phyloP scores from a whole-genome alignment of 108 stramenopile species.

The Mediolabrus comicus region DNA sequence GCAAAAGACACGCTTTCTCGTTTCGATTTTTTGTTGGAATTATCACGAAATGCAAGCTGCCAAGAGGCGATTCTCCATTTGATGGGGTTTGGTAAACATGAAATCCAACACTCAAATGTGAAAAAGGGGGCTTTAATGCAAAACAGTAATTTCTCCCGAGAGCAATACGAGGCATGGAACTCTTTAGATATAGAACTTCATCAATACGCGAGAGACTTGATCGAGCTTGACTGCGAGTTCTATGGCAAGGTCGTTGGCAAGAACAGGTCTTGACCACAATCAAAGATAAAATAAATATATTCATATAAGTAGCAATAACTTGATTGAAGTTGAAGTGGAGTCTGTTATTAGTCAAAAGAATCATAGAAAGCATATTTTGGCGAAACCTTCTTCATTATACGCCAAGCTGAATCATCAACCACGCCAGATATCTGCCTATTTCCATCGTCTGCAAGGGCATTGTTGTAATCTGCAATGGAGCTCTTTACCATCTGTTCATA shows the following conservation, averaged over 20 bases:
- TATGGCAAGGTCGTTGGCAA: background rate
- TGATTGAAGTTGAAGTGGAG: background rate
- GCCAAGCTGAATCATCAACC: slow-evolving; percentile 27
- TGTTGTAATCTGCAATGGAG: background rate
- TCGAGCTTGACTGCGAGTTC: slow-evolving; percentile 10
- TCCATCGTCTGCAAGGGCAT: background rate
- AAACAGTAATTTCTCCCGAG: background rate
- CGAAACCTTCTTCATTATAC: slow-evolving; percentile 2
- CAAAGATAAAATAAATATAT: background rate
- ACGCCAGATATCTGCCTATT: background rate
- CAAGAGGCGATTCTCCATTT: background rate
- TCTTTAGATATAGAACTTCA: slow-evolving; percentile 2
- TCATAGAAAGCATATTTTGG: slow-evolving; percentile 22
- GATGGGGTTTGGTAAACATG: slow-evolving; percentile 17
- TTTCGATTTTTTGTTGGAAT: slow-evolving; percentile 18
- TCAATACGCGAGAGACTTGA: slow-evolving; percentile 10
- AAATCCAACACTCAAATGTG: background rate
- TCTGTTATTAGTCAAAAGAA: background rate
- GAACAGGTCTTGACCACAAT: background rate
- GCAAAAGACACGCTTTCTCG: slow-evolving; percentile 21
- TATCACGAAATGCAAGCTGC: background rate
- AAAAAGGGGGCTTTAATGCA: background rate
- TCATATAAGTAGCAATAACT: background rate
- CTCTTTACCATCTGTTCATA: background rate
- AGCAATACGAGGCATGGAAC: slow-evolving; percentile 2